Base-by-base conservation (phyloP, 768 basidiomycete genomes). In the Termitomyces sp. region DNA sequence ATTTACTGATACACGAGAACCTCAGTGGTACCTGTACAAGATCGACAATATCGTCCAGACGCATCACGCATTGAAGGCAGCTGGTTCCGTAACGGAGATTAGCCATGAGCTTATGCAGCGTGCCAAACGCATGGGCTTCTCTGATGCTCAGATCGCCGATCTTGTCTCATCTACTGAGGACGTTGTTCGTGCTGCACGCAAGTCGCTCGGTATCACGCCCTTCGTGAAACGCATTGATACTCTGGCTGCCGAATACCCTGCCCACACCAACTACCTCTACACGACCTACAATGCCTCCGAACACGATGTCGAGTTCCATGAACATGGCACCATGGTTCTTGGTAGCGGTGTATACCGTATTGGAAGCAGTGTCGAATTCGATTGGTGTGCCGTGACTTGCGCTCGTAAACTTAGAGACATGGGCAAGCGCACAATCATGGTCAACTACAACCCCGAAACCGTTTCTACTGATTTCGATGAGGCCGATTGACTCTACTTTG, bases 341-440 rank as follows among this genome's bases (percentile, higher is more conserved):
- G 97, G 97, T 28, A 92, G 90, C 59, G 97, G 97, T 65, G 97
- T 99, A 22, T 98, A 99, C 75, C 88, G 97, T 59, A 98, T 99
- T 64, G 97, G 97, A 47, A 93, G 90, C 72, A 94, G 92, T 63
- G 97, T 99, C 68, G 97, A 99, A 78, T 99, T 99, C 70, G 97
- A 99, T 72, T 99, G 97, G 97, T 99, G 97, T 71, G 96, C 97
- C n/a, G 97, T 99, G n/a, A n/a, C n/a, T n/a, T n/a, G n/a, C n/a
- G n/a, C n/a, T n/a, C n/a, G n/a, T n/a, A n/a, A n/a, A n/a, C n/a
- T n/a, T n/a, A n/a, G n/a, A n/a, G n/a, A n/a, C n/a, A n/a, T n/a
- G n/a, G n/a, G n/a, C n/a, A n/a, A 40, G 69, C 86, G 86, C 74
- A 98, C 97, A 44, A 87, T 99, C 76, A 98, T 98, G 96, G 82